Conservation (phyloP, 768 basidiomycete species). For the Crassisporium funariophilum region DNA sequence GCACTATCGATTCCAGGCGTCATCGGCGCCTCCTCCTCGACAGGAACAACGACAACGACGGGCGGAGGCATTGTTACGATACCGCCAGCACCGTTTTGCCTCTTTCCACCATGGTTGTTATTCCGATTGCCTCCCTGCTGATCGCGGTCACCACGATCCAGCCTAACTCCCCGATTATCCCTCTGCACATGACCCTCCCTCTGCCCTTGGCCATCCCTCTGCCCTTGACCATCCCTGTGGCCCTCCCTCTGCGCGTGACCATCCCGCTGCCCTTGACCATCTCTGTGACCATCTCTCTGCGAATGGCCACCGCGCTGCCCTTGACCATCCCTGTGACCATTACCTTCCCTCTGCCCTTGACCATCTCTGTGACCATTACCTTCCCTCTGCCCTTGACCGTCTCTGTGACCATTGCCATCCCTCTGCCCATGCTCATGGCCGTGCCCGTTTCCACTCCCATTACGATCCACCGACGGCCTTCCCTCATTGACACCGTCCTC, state of each 20-base stretch:
- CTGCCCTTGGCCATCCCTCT: conserved; percentile 25
- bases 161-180: conserved; percentile 21
- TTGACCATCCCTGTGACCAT: conserved; percentile 16
- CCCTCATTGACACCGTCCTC: conserved; percentile 48
- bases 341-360: conserved; percentile 46
- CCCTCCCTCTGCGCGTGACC: conserved; percentile 20
- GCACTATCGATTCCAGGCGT: conserved; percentile 57
- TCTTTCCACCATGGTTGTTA: conserved; percentile 18
- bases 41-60: conserved; percentile 11
- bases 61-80: conserved; percentile 10
- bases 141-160: not conserved
- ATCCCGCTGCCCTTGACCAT: conserved; percentile 13
- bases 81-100: conserved; percentile 30
- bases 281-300: conserved; percentile 20
- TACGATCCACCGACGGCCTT: conserved; percentile 23
- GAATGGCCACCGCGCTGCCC: conserved; percentile 48
- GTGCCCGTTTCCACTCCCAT: conserved; percentile 14
- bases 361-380: no score
- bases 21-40: conserved; percentile 41
- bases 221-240: conserved; percentile 21
- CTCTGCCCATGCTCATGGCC: conserved; percentile 22
- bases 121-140: not conserved
- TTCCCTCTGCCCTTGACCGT: conserved; percentile 27
- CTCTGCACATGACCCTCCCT: no score
- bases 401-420: conserved; percentile 7